These are phyloP conservation scores for Polysphondylium violaceum DNA, from an alignment of 78 protist species.

Conservation along the genomic window DNA sequence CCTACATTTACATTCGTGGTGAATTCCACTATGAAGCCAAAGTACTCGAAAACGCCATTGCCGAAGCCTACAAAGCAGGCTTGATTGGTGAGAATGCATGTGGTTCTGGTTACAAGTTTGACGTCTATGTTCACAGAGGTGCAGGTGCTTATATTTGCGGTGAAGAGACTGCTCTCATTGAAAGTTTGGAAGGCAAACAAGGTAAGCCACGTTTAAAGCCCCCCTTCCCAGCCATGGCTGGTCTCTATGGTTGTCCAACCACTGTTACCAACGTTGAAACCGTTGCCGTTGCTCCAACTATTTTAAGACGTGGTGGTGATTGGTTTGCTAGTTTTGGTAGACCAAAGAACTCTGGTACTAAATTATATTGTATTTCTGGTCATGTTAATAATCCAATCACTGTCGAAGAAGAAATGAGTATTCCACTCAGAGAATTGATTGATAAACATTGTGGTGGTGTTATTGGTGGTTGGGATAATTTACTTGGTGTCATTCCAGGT, in stretches of 20 bases:
- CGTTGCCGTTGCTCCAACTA: slow-evolving; percentile 98
- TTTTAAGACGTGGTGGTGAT: slow-evolving; percentile 91
- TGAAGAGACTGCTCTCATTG: slow-evolving; percentile 99
- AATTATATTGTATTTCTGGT: slow-evolving; percentile 96
- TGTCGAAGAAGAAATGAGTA: slow-evolving; percentile 98
- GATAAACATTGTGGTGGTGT: slow-evolving; percentile 98
- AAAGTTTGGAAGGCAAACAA: slow-evolving; percentile 97
- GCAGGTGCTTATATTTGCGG: slow-evolving; percentile 99
- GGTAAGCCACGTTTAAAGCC: slow-evolving; percentile 99
- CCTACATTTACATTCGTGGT: slow-evolving; percentile 99
- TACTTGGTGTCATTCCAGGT: slow-evolving; percentile 97
- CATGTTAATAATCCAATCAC: slow-evolving; percentile 97
- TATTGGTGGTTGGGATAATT: slow-evolving; percentile 99
- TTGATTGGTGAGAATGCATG: slow-evolving; percentile 97
- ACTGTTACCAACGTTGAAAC: slow-evolving; percentile 99
- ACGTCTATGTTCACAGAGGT: slow-evolving; percentile 95
- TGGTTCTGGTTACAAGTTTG: slow-evolving; percentile 96
- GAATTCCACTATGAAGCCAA: slow-evolving; percentile 89
- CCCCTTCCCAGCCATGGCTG: slow-evolving; percentile 99
- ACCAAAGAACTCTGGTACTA: slow-evolving; percentile 96
- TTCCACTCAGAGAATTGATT: slow-evolving; percentile 95
- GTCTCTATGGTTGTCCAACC: slow-evolving; percentile 99
- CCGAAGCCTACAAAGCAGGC: slow-evolving; percentile 97
- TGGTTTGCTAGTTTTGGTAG: slow-evolving; percentile 98
- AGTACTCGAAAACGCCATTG: slow-evolving; percentile 92